Evolutionary conservation across 2,329 filamentous ascomycete species (phyloP), one percentile per base, ranked within the genome.

Genomic region (Ophiosphaerella narmari): DNA sequence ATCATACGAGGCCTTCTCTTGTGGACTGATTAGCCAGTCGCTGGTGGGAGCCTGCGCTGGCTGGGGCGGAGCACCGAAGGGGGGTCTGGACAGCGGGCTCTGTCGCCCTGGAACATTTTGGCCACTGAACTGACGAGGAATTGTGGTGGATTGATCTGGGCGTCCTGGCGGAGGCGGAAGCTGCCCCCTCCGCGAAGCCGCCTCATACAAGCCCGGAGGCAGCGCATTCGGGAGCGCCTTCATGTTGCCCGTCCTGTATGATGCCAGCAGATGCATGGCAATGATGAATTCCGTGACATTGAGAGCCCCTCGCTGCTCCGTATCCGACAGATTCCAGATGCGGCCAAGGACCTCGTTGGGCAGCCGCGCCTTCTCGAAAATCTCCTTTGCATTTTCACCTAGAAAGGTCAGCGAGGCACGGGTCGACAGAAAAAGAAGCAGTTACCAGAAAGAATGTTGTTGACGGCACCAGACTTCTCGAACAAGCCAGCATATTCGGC

Each of bases 271-370:
- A 73, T 99, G 94, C 94, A 99, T 99, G 39, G 94, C 94, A 67
- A 99, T 95, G 68, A 96, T 89, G 71, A 99, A 99, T 66, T 97
- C 94, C 12, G 91, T 93, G 63, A 87, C 82, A 50, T 92, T 89
- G 32, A 99, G 81, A 29, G 88, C 86, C 43, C 94, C 94, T 45
- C 92, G 86, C 75, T 96, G 91, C 74, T 97, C 92, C 0, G 91
- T 94, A 71, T 99, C 94, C 18, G 92, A 89, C 54, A 99, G 82
- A 64, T 89, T 91, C 94, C 94, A 99, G 77, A 99, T 97, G 60
- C 89, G 86, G n/a, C 92, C 92, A 29, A 99, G 81, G 9, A 89
- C 83, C 63, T 97, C 91, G 70, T 95, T 97, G 5, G 93, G 89
- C 55, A 99, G 77, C 47, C 89, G 86, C 1, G 93, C 93, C 71